These are phyloP conservation scores for Malus domestica DNA, from an alignment of 306 rosid species.

Conservation along the genomic window DNA sequence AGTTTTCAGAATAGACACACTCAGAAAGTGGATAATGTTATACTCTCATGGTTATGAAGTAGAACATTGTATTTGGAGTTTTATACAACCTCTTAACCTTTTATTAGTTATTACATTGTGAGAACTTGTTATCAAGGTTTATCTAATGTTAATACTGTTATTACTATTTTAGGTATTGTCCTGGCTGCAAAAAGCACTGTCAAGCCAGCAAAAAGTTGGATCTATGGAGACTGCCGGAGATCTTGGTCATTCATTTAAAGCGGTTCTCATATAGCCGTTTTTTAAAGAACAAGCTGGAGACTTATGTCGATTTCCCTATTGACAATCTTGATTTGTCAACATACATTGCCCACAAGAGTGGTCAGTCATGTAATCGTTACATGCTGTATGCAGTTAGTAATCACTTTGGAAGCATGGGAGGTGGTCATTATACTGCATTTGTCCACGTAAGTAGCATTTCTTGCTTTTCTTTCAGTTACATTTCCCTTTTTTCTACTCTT, in stretches of 20 bases:
- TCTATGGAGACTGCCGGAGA: constrained; percentile 98
- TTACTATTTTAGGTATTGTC: constrained; percentile 69
- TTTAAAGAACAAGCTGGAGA: constrained; percentile 87
- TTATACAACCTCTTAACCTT: neutral
- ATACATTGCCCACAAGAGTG: constrained; percentile 51
- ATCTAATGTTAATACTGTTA: constrained; percentile 16
- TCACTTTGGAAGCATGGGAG: constrained; percentile 98
- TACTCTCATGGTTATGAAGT: neutral
- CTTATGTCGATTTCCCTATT: constrained; percentile 85
- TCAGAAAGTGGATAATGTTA: neutral
- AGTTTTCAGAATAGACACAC: neutral
- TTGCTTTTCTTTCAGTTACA: constrained; percentile 2
- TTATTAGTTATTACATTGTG: constrained; percentile 13
- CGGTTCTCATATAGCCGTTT: constrained; percentile 91
- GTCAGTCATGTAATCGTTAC: constrained; percentile 54
- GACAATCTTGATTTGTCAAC: constrained; percentile 84
- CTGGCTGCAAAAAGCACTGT: constrained; percentile 74
- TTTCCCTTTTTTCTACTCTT: neutral
- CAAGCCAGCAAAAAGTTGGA: constrained; percentile 98
- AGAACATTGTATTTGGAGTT: neutral
- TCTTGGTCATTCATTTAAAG: constrained; percentile 95
- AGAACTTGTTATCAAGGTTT: neutral
- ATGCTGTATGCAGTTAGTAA: constrained; percentile 90
- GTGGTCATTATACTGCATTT: constrained; percentile 97
- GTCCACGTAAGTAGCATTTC: constrained; percentile 70